Conservation (phyloP, 257 asterid genomes). For the Penstemon davidsonii region DNA sequence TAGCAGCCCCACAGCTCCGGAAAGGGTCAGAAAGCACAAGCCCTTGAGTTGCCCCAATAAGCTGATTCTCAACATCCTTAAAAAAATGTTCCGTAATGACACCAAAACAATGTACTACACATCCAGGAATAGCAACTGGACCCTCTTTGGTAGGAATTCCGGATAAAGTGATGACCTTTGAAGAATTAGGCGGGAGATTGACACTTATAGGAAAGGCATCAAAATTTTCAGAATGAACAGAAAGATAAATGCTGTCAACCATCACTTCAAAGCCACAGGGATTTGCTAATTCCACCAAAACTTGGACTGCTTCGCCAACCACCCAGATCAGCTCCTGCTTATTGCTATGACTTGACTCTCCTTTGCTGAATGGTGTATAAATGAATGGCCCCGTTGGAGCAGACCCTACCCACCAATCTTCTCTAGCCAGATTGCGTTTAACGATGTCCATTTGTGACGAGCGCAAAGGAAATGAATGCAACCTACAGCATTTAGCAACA, state of each 20-base stretch:
- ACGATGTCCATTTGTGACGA: slow-evolving; percentile 89
- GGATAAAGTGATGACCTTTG: slow-evolving; percentile 84
- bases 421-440: slow-evolving; percentile 75
- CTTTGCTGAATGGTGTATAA: slow-evolving; percentile 98
- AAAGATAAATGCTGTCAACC: slow-evolving; percentile 91
- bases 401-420: slow-evolving; percentile 99
- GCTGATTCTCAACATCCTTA: slow-evolving; percentile 91
- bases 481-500: slow-evolving; percentile 47
- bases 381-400: slow-evolving; percentile 99
- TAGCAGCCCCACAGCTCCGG: slow-evolving; percentile 88
- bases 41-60: slow-evolving; percentile 96
- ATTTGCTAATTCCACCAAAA: slow-evolving; percentile 94
- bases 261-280: slow-evolving; percentile 97
- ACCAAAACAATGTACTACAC: slow-evolving; percentile 93
- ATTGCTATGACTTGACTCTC: slow-evolving; percentile 64
- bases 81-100: slow-evolving; percentile 95
- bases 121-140: slow-evolving; percentile 78
- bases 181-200: slow-evolving; percentile 83
- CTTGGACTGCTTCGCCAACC: slow-evolving; percentile 94
- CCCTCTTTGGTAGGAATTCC: slow-evolving; percentile 96
- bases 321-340: slow-evolving; percentile 95
- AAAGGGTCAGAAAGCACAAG: slow-evolving; percentile 98
- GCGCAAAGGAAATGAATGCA: slow-evolving; percentile 94
- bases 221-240: slow-evolving; percentile 82
- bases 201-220: slow-evolving; percentile 94